Conservation (phyloP, 2,329 filamentous ascomycete species). For the Claviceps africana region DNA sequence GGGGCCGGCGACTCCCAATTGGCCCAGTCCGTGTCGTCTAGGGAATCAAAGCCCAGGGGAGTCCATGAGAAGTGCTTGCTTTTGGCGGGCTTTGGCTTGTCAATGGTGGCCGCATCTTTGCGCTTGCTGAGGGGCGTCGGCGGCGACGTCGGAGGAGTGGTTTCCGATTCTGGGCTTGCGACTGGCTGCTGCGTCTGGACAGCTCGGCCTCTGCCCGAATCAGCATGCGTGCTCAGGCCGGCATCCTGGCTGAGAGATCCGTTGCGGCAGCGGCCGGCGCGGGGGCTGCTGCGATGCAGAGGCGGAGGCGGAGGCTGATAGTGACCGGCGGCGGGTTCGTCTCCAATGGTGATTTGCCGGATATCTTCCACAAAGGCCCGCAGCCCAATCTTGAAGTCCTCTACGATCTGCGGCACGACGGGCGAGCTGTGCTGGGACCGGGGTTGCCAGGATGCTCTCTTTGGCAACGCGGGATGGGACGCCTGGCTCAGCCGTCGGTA, state of each 20-base stretch:
- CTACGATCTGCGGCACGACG: conserved; percentile 63
- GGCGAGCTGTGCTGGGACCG: conserved; percentile 29
- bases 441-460: conserved; percentile 48
- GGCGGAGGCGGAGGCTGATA: conserved; percentile 6
- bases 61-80: conserved; percentile 47
- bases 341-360: conserved; percentile 86
- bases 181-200: conserved; percentile 22
- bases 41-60: conserved; percentile 39
- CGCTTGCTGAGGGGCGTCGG: conserved; percentile 19
- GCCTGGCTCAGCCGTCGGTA: conserved; percentile 21
- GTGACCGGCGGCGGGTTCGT: conserved; percentile 60
- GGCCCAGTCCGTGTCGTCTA: conserved; percentile 50
- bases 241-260: conserved; percentile 5
- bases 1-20: conserved; percentile 48
- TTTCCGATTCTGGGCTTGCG: conserved; percentile 29
- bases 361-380: conserved; percentile 95
- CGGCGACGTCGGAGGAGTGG: conserved; percentile 16
- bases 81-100: conserved; percentile 25
- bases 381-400: conserved; percentile 77
- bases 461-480: conserved; percentile 28
- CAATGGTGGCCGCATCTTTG: conserved; percentile 12
- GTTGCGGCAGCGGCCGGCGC: conserved; percentile 2
- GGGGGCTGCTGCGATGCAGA: conserved; percentile 9
- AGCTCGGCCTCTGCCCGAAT: conserved; percentile 35
- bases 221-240: conserved; percentile 7